Conservation (phyloP, 768 basidiomycete genomes). For the Phanerochaete carnosa region DNA sequence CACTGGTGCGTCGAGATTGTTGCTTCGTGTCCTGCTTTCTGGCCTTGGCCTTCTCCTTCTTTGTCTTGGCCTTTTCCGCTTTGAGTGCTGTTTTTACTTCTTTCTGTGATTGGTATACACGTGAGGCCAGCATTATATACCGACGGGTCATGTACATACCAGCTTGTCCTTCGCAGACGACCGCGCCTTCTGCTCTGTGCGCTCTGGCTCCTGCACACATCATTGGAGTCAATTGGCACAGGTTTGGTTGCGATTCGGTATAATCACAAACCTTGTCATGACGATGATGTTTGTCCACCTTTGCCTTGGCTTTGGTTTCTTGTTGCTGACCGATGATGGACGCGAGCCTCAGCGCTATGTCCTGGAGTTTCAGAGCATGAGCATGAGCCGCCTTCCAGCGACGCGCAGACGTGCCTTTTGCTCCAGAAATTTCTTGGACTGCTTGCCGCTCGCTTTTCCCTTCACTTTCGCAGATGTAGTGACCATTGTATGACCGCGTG, state of each 20-base stretch:
- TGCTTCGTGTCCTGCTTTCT: conserved; percentile 12
- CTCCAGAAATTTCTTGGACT: conserved; percentile 17
- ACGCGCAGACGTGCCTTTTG: conserved; percentile 13
- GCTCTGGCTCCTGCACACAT: background rate
- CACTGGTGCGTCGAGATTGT: background rate
- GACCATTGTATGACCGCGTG: background rate
- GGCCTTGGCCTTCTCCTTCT: conserved; percentile 19
- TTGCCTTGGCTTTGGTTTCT: conserved; percentile 17
- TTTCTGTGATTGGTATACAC: conserved; percentile 9
- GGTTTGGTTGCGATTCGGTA: background rate
- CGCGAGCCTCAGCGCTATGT: conserved; percentile 19
- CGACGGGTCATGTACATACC: conserved; percentile 9
- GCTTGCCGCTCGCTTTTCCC: conserved; percentile 4
- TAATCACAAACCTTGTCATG: background rate
- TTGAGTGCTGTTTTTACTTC: conserved; percentile 20
- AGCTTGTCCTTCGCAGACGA: conserved; percentile 17
- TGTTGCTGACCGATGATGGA: conserved; percentile 14
- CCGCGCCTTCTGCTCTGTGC: background rate
- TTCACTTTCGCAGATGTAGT: background rate
- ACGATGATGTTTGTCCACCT: conserved; percentile 12
- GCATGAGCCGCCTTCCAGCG: background rate
- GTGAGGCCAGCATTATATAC: background rate
- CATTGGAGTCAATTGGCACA: background rate
- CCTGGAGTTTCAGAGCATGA: conserved; percentile 11
- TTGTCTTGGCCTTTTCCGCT: conserved; percentile 16